Evolutionary conservation across 352 stramenopile species (phyloP).

Genomic region (Thalassiosira sp.): DNA sequence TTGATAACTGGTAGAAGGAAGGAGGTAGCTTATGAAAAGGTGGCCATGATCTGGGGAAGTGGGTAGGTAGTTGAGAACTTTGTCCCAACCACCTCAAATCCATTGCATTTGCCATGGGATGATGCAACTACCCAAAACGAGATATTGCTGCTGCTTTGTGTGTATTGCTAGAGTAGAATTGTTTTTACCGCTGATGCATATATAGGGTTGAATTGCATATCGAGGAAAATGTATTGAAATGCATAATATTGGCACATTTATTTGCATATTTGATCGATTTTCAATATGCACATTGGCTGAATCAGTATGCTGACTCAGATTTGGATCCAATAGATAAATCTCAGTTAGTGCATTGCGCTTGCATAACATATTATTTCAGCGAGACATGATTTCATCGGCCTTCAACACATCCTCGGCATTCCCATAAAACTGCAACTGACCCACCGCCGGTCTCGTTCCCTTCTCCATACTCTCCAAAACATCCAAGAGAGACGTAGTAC

Average conservation of each 20-base stretch:
- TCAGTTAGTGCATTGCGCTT: not conserved
- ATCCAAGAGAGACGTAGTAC: constrained; percentile 55
- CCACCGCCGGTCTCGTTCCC: constrained; percentile 50
- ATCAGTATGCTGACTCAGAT: too few species aligned
- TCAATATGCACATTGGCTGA: too few species aligned
- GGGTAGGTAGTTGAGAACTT: constrained; percentile 20
- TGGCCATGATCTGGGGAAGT: constrained; percentile 45
- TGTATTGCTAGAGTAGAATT: too few species aligned
- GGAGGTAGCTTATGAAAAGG: constrained; percentile 51
- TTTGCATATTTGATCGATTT: too few species aligned
- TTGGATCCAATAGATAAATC: too few species aligned
- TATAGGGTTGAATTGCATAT: too few species aligned
- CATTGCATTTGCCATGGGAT: not conserved
- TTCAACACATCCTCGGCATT: constrained; percentile 58
- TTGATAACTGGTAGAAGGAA: constrained; percentile 35
- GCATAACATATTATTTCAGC: not conserved
- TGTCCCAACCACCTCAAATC: not conserved
- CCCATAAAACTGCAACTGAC: constrained; percentile 63
- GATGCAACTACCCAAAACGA: too few species aligned
- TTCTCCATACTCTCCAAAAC: constrained; percentile 63
- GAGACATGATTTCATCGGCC: constrained; percentile 50
- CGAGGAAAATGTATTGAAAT: too few species aligned
- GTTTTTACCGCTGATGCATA: too few species aligned
- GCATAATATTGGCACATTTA: too few species aligned
- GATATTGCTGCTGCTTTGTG: too few species aligned